Evolutionary conservation across 257 asterid species (phyloP).

Genomic region (Nicotiana knightiana): DNA sequence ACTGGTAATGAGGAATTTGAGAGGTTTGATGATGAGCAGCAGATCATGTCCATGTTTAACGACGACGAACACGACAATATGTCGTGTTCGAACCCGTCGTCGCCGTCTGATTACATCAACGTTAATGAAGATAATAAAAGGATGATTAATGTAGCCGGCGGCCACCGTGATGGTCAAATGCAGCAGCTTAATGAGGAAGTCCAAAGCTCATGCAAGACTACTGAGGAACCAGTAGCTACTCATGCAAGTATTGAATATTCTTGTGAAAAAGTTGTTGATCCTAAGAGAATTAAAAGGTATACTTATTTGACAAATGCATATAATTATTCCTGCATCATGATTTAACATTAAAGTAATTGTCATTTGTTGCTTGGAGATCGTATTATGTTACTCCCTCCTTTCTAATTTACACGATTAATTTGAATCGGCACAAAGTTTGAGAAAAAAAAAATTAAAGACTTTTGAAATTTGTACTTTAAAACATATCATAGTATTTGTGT

Average conservation of each 20-base stretch:
- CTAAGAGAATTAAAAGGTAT: slow-evolving; percentile 86
- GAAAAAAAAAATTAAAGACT: too few species aligned
- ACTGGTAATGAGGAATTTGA: slow-evolving; percentile 35
- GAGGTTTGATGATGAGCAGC: slow-evolving; percentile 77
- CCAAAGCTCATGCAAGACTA: slow-evolving; percentile 52
- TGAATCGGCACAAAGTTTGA: too few species aligned
- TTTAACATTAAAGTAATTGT: too few species aligned
- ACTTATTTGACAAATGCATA: not conserved
- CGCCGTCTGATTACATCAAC: slow-evolving; percentile 79
- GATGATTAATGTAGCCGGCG: not conserved
- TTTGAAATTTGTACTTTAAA: too few species aligned
- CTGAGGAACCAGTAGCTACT: slow-evolving; percentile 19
- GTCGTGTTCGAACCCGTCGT: slow-evolving; percentile 59
- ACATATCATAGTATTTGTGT: too few species aligned
- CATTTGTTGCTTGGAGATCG: not conserved
- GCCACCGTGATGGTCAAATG: slow-evolving; percentile 17
- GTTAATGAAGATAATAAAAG: slow-evolving; percentile 40
- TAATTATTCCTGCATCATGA: not conserved
- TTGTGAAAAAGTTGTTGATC: slow-evolving; percentile 57
- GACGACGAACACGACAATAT: slow-evolving; percentile 28
- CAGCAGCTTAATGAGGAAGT: slow-evolving; percentile 55
- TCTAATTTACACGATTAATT: too few species aligned
- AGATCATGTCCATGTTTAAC: slow-evolving; percentile 77
- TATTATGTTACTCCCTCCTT: not conserved
- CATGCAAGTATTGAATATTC: slow-evolving; percentile 32